Evolutionary conservation across 805 yeast species (phyloP), one percentile per base, ranked within the genome.

Genomic region (Nakazawaea peltata): DNA sequence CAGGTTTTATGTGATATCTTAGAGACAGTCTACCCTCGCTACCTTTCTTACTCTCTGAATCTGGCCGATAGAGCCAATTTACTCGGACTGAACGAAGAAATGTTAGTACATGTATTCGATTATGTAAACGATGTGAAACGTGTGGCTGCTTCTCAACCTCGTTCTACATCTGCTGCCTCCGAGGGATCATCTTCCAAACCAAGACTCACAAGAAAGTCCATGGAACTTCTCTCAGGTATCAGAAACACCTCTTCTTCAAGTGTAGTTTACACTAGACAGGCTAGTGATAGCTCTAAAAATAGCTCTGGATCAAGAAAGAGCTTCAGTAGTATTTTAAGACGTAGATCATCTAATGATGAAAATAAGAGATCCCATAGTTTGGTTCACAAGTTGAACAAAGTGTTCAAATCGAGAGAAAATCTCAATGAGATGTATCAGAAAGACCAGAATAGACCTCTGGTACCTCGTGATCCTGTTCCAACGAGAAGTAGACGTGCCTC

Each of bases 241-340:
- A 27, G 39, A 4, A 26, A 36, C 13, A 10, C 28, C 9, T 36
- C 39, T 9, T 28, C n/a, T 16, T 36, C 39, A 5, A 36, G 34
- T 30, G 39, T 36, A 2, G 21, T 36, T 2, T 30, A 30, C 23
- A 28, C 23, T 8, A 28, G 31, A 28, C 22, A 28, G 15, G 9
- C 9, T 12, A 13, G 18, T 6, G 29, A 7, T 18, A 7, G 23
- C 14, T 12, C 2, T 5, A n/a, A 26, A n/a, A 26, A 14, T 8
- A 32, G 32, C 22, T n/a, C 22, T 11, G 28, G 19, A 6, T 36
- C 39, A 18, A 19, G 28, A 16, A 36, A 26, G 27, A 36, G 39
- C 21, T 21, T 36, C n/a, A 24, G 23, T 8, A 26, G 18, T 12
- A 19, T 17, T 9, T 36, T 36, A 19, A 30, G 22, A 19, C 26